A percentile compares a stretch with the other conserved stretches of the same genome.
phyloP scores from a whole-genome alignment of 2,329 filamentous ascomycete species.

The Neonectria magnoliae region DNA sequence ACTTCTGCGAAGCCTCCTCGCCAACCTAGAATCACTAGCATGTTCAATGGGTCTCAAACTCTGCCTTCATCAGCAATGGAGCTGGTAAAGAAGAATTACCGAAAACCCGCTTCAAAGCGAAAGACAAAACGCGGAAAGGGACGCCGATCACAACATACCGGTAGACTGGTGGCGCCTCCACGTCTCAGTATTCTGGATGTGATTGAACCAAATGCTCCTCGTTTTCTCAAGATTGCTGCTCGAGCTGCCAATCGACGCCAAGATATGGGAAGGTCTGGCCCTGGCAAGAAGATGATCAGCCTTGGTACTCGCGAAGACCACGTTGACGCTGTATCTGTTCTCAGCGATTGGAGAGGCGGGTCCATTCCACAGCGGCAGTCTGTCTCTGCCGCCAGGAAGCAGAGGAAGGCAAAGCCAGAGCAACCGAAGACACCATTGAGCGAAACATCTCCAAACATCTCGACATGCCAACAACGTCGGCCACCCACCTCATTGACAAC shows the following conservation, averaged over 20 bases:
- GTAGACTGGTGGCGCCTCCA: conserved; percentile 48
- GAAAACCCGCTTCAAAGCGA: conserved; percentile 20
- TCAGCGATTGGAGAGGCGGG: conserved; percentile 67
- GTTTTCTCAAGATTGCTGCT: conserved; percentile 70
- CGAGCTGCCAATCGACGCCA: conserved; percentile 61
- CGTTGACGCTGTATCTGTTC: conserved; percentile 62
- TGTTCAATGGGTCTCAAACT: conserved; percentile 34
- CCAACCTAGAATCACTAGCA: conserved; percentile 49
- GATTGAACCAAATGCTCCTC: conserved; percentile 61
- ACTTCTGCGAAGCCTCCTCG: conserved; percentile 24
- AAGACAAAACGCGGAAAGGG: conserved; percentile 20
- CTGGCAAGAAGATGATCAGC: conserved; percentile 65
- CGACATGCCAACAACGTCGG: conserved; percentile 9
- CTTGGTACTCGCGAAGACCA: conserved; percentile 71
- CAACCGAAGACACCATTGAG: conserved; percentile 27
- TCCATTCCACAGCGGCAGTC: conserved; percentile 56
- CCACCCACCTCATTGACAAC: conserved; percentile 15
- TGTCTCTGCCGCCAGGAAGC: conserved; percentile 42
- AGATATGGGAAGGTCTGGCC: conserved; percentile 65
- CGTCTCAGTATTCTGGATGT: conserved; percentile 70
- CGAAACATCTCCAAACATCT: conserved; percentile 39
- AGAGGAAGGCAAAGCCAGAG: conserved; percentile 20
- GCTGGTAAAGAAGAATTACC: conserved; percentile 31
- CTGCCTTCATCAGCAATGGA: conserved; percentile 15
- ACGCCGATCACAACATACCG: conserved; percentile 5